Conservation (phyloP, 2,329 filamentous ascomycete species). For the Exserohilum turcica region DNA sequence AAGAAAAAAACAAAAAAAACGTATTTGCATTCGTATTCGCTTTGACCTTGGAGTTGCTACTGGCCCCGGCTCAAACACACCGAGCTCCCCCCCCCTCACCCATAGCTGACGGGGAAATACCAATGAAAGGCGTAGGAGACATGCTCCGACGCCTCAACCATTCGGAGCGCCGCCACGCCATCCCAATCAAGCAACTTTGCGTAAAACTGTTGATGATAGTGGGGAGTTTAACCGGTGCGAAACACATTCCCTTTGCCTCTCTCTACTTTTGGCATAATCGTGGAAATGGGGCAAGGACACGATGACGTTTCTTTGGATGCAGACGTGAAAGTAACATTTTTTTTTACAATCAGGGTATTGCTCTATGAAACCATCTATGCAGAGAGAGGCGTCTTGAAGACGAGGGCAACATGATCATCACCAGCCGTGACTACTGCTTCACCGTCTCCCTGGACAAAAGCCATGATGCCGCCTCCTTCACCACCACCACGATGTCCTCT, state of each 20-base stretch:
- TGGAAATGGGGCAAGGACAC: too few relatives aligned
- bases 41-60: too few relatives aligned
- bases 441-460: constrained; percentile 82
- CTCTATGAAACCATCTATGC: constrained; percentile 3
- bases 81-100: too few relatives aligned
- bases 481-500: constrained; percentile 84
- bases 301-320: too few relatives aligned
- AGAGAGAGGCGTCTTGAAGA: constrained; percentile 33
- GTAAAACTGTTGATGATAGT: constrained; percentile 2
- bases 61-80: too few relatives aligned
- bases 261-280: too few relatives aligned
- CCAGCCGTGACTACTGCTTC: constrained; percentile 84
- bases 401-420: constrained; percentile 65
- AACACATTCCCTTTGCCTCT: neutral
- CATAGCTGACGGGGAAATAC: neutral
- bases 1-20: too few relatives aligned
- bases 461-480: constrained; percentile 85
- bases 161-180: neutral
- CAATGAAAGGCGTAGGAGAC: neutral
- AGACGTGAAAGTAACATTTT: neutral
- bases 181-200: constrained; percentile 4
- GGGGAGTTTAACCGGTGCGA: constrained; percentile 4
- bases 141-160: neutral
- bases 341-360: neutral
- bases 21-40: too few relatives aligned